Evolutionary conservation across 345 rosid species (phyloP).

Genomic region (Citrus glauca): DNA sequence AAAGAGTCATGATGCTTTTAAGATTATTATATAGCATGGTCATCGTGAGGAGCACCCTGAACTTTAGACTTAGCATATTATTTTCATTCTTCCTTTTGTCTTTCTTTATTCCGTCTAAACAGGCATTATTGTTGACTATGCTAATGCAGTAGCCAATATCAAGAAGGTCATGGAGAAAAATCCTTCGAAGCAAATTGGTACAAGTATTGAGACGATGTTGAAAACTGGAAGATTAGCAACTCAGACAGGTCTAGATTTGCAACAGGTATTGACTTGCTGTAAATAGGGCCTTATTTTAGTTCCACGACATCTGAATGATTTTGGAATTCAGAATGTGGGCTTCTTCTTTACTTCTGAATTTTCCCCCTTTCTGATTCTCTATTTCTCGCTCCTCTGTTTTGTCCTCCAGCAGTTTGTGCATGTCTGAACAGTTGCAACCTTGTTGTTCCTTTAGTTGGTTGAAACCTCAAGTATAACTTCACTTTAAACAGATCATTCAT

Average conservation of each 20-base stretch:
- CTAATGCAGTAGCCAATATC: conserved; percentile 54
- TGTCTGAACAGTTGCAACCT: background rate
- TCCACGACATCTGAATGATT: background rate
- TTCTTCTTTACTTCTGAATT: background rate
- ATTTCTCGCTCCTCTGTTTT: background rate
- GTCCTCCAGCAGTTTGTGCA: background rate
- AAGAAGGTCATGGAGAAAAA: conserved; percentile 65
- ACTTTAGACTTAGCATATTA: background rate
- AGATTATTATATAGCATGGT: background rate
- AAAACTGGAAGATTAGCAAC: conserved; percentile 70
- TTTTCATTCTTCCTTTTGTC: background rate
- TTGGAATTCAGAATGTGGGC: background rate
- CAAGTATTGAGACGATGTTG: conserved; percentile 63
- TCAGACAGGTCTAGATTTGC: conserved; percentile 84
- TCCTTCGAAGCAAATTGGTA: conserved; percentile 47
- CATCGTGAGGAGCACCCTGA: background rate
- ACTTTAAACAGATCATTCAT: background rate
- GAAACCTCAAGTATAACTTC: background rate
- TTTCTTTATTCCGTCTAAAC: background rate
- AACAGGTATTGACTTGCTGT: conserved; percentile 51
- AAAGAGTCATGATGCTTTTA: background rate
- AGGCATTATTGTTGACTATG: background rate
- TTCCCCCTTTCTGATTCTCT: background rate
- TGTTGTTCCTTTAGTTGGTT: background rate
- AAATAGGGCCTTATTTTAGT: background rate